Evolutionary conservation across 352 stramenopile genomes (phyloP).

Genomic region (Phytophthora pluvialis): DNA sequence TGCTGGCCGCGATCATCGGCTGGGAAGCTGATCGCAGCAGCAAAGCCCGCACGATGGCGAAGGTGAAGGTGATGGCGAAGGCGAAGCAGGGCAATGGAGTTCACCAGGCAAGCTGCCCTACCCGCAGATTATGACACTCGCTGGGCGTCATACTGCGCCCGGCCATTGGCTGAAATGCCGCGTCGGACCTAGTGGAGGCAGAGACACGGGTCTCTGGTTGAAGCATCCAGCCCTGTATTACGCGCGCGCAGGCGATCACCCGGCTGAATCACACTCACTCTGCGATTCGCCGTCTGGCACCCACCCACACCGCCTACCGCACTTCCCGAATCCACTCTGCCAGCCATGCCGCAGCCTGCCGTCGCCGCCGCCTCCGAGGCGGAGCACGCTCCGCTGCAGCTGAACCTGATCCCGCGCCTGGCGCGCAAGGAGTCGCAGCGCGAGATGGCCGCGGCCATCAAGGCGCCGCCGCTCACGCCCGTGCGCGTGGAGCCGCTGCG

Average conservation of each 20-base stretch:
- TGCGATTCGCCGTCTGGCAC: slow-evolving; percentile 17
- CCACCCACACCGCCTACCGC: neutral
- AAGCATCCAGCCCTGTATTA: slow-evolving; percentile 22
- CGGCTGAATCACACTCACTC: slow-evolving; percentile 16
- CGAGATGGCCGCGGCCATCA: slow-evolving; percentile 29
- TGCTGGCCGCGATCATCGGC: slow-evolving; percentile 2
- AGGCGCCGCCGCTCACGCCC: slow-evolving; percentile 44
- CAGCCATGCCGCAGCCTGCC: slow-evolving; percentile 28
- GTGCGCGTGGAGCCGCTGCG: slow-evolving; percentile 50
- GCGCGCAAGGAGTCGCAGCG: slow-evolving; percentile 30
- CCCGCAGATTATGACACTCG: slow-evolving; percentile 12
- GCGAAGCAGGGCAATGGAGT: neutral
- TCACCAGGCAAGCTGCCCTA: slow-evolving; percentile 5
- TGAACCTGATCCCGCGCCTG: slow-evolving; percentile 40
- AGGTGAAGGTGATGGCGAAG: neutral
- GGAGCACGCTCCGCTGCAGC: slow-evolving; percentile 32
- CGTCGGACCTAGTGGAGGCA: slow-evolving; percentile 18
- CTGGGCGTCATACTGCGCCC: neutral
- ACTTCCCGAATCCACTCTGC: slow-evolving; percentile 7
- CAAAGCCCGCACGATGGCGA: slow-evolving; percentile 1
- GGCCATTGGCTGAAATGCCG: slow-evolving; percentile 4
- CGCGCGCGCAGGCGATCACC: slow-evolving; percentile 14
- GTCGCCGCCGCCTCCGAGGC: neutral
- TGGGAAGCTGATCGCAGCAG: slow-evolving; percentile 5
- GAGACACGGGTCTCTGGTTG: slow-evolving; percentile 29